Conservation (phyloP, 176 grass and related monocot genomes). For the Pharus latifolius region DNA sequence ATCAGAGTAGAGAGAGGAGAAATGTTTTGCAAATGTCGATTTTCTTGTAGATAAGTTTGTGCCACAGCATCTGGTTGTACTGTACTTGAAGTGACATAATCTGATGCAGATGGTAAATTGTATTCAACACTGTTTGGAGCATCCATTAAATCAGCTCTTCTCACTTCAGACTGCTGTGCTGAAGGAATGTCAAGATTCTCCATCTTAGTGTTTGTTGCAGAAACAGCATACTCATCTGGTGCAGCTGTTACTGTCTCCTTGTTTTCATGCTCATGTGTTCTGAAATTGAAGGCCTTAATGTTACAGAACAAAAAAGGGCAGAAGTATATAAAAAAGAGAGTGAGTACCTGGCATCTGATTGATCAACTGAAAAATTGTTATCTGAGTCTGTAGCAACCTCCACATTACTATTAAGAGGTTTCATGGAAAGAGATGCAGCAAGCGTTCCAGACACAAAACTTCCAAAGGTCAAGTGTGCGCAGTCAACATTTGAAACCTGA, state of each 20-base stretch:
- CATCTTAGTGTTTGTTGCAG: conserved; percentile 10
- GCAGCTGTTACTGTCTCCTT: conserved; percentile 19
- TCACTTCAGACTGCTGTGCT: conserved; percentile 37
- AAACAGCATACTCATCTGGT: conserved; percentile 26
- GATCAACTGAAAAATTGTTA: conserved; percentile 24
- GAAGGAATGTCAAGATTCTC: conserved; percentile 34
- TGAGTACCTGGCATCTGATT: conserved; percentile 32
- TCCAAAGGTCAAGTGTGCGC: conserved; percentile 61
- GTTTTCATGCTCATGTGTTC: conserved; percentile 40
- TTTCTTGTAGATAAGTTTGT: conserved; percentile 50
- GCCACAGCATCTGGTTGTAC: conserved; percentile 35
- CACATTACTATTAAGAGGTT: conserved; percentile 23
- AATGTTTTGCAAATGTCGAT: conserved; percentile 57
- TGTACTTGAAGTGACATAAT: conserved; percentile 30
- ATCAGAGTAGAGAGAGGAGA: conserved; percentile 61
- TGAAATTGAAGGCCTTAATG: conserved; percentile 16
- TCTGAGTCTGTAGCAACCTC: conserved; percentile 29
- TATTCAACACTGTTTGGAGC: conserved; percentile 37
- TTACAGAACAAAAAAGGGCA: neutral
- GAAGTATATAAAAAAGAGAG: neutral
- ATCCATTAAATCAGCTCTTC: conserved; percentile 32
- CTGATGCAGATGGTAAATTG: conserved; percentile 34
- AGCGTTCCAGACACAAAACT: conserved; percentile 75
- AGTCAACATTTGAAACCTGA: conserved; percentile 60
- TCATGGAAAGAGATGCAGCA: conserved; percentile 34